phyloP scores from a whole-genome alignment of 2,329 filamentous ascomycete species.

The Botryotinia globosa region DNA sequence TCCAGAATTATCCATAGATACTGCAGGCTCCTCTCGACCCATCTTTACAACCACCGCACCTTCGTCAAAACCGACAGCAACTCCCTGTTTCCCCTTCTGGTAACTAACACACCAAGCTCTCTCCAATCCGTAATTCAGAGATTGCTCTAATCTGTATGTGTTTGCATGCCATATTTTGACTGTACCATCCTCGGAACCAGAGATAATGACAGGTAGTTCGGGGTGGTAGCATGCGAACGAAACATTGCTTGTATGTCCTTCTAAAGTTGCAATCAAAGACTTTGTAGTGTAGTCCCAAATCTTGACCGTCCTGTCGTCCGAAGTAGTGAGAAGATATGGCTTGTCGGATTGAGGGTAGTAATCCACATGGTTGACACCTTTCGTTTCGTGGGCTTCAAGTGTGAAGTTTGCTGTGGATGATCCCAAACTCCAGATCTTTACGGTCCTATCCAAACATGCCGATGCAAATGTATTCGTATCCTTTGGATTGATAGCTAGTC shows the following conservation, averaged over 20 bases:
- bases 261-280: slow-evolving; percentile 90
- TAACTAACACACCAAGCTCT: slow-evolving; percentile 97
- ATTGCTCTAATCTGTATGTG: slow-evolving; percentile 94
- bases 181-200: slow-evolving; percentile 94
- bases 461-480: slow-evolving; percentile 91
- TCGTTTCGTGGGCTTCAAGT: slow-evolving; percentile 92
- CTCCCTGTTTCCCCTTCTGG: slow-evolving; percentile 88
- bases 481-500: slow-evolving; percentile 94
- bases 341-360: slow-evolving; percentile 75
- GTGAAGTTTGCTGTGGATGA: slow-evolving; percentile 95
- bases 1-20: slow-evolving; percentile 94
- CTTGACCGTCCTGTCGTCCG: slow-evolving; percentile 94
- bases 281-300: slow-evolving; percentile 99
- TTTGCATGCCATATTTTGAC: slow-evolving; percentile 99
- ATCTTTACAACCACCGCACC: slow-evolving; percentile 97
- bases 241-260: slow-evolving; percentile 97
- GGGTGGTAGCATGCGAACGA: slow-evolving; percentile 98
- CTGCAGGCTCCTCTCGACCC: slow-evolving; percentile 92
- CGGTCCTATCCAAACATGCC: slow-evolving; percentile 91
- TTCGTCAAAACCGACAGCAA: slow-evolving; percentile 96
- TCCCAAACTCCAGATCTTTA: slow-evolving; percentile 97
- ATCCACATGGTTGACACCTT: slow-evolving; percentile 97
- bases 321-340: slow-evolving; percentile 90
- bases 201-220: slow-evolving; percentile 94
- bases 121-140: slow-evolving; percentile 91